A percentile compares a stretch with the other conserved stretches of the same genome.
Evolutionary conservation across 176 grass and related monocot species (phyloP).

Genomic region (Olyra latifolia): DNA sequence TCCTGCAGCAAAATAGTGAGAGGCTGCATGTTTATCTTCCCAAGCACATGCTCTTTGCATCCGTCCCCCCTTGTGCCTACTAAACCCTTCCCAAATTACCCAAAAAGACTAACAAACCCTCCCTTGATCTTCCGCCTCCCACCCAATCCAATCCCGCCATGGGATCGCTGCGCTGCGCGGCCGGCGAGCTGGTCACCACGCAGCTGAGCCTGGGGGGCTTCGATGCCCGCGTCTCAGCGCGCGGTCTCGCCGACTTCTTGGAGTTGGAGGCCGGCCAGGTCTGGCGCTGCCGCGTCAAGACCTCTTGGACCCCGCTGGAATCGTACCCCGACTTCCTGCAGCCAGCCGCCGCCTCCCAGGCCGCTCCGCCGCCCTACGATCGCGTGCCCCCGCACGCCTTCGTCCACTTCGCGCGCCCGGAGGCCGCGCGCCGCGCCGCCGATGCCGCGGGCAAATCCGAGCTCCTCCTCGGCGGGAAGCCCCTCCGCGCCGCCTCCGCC

Average conservation of each 20-base stretch:
- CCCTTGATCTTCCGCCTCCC: background rate
- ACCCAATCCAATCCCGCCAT: slow-evolving; percentile 8
- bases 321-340: slow-evolving; percentile 57
- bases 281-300: slow-evolving; percentile 93
- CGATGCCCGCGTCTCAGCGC: slow-evolving; percentile 41
- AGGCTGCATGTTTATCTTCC: background rate
- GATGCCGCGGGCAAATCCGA: slow-evolving; percentile 51
- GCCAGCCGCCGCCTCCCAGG: background rate
- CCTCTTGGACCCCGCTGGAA: slow-evolving; percentile 68
- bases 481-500: slow-evolving; percentile 44
- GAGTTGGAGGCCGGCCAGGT: slow-evolving; percentile 64
- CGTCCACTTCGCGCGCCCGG: slow-evolving; percentile 74
- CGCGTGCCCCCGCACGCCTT: slow-evolving; percentile 81
- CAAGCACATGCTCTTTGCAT: background rate
- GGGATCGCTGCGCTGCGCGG: slow-evolving; percentile 7
- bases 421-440: slow-evolving; percentile 52
- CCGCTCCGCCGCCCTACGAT: slow-evolving; percentile 29
- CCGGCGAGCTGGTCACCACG: slow-evolving; percentile 45
- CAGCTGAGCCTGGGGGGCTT: slow-evolving; percentile 82
- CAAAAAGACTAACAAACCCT: background rate
- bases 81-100: background rate
- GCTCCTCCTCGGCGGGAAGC: slow-evolving; percentile 37
- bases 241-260: slow-evolving; percentile 55
- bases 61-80: background rate
- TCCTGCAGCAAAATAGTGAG: background rate